These are phyloP conservation scores for Aspergillus sp. DNA, from an alignment of 2,329 filamentous ascomycete species.

Conservation along the genomic window DNA sequence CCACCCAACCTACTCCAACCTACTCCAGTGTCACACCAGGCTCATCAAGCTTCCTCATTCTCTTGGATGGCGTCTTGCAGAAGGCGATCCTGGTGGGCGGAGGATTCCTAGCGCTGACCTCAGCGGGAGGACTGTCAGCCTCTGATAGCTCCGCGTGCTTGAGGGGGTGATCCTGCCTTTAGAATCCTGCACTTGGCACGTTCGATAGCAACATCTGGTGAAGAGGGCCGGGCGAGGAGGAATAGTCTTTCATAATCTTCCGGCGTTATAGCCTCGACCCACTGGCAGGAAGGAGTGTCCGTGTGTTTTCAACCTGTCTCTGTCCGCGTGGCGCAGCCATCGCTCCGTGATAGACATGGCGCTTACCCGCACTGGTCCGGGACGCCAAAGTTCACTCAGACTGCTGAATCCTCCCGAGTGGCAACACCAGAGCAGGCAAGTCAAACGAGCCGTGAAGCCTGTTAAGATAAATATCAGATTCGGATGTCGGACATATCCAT, in stretches of 20 bases:
- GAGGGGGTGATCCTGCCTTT: not conserved
- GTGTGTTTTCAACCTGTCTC: not conserved
- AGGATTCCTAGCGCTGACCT: slow-evolving; percentile 1
- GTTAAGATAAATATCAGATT: not conserved
- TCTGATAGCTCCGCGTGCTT: not conserved
- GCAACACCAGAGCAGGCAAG: not conserved
- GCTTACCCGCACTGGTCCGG: not conserved
- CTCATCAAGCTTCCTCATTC: slow-evolving; percentile 2
- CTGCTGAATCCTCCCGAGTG: not conserved
- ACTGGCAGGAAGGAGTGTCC: not conserved
- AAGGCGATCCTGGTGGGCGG: not conserved
- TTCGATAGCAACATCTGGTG: not conserved
- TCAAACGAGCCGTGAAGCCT: not conserved
- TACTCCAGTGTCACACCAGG: not conserved
- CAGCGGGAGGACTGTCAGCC: not conserved
- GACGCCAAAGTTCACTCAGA: not conserved
- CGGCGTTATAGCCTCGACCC: not conserved
- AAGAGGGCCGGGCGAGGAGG: not conserved
- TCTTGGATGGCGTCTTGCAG: not conserved
- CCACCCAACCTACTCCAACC: not conserved
- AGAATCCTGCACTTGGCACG: not conserved
- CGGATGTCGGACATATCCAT: not conserved
- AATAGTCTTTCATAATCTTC: not conserved
- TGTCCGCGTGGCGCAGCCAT: not conserved
- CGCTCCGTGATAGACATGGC: not conserved